phyloP scores from a whole-genome alignment of 345 rosid species.

The Salix dunnii region DNA sequence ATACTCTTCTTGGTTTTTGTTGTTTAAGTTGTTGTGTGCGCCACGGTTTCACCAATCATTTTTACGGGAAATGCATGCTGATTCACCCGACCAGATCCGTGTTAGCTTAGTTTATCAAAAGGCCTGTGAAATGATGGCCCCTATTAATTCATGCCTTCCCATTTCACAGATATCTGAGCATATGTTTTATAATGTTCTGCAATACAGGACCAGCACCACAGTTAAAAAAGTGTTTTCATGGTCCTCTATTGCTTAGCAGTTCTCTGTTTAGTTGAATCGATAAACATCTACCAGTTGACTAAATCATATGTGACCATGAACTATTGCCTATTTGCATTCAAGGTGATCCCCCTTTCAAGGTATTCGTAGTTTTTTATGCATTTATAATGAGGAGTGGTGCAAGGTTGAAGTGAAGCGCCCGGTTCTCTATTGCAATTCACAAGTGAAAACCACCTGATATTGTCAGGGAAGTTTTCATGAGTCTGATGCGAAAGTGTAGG shows the following conservation, averaged over 20 bases:
- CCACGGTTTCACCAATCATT: not conserved
- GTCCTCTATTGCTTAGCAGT: not conserved
- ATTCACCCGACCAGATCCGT: slow-evolving; percentile 6
- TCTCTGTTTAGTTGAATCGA: not conserved
- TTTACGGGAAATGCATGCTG: not conserved
- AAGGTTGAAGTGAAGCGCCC: not conserved
- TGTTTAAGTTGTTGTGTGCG: not conserved
- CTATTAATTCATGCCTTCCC: not conserved
- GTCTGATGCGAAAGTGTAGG: not conserved
- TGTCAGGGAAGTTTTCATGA: not conserved
- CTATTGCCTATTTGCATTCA: not conserved
- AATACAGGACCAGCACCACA: not conserved
- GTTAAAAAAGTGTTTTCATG: not conserved
- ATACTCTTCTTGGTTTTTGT: not conserved
- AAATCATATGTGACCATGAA: not conserved
- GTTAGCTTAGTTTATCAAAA: not conserved
- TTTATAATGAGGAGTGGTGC: not conserved
- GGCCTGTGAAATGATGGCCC: not conserved
- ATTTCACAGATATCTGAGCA: not conserved
- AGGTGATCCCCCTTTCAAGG: not conserved
- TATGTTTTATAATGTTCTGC: not conserved
- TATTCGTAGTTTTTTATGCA: not conserved
- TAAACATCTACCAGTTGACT: not conserved
- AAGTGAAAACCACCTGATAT: not conserved
- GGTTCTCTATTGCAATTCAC: not conserved